Evolutionary conservation across 2,329 filamentous ascomycete species (phyloP), one percentile per base, ranked within the genome.

Genomic region (Blumeriella jaapii): DNA sequence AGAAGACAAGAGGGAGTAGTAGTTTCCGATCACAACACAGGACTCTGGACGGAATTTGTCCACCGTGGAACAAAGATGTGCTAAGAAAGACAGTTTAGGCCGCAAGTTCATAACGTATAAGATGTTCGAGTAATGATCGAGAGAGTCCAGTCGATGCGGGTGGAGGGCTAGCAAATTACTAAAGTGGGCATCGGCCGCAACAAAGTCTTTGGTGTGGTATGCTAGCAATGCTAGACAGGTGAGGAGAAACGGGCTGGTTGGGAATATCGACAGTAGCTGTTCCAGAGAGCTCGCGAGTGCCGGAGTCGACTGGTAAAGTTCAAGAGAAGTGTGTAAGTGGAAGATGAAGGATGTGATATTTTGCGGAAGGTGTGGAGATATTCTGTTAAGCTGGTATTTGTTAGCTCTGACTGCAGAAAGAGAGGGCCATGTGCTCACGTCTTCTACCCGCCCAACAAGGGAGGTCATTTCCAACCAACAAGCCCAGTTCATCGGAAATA

Each of bases 21-120:
- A 96, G 56, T 98, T 98, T 4, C 91, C 91, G 15, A 96, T 80
- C 0, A 96, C 89, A 35, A 93, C 93, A 54, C 91, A 96, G 0
- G 91, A 94, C 59, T 98, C 91, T 0, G 91, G 89, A 0, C 91
- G 79, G 60, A 98, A 98, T 52, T 89, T 93, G 65, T 98, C 91
- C 5, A 91, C 84, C 30, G 78, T 79, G 2, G 83, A 87, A 49
- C 91, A 93, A 8, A 95, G 67, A 52, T 95, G 87, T 0, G 91
- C 91, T 14, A 98, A 61, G 50, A 94, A 95, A 0, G 89, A 87
- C 14, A 98, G 68, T 54, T 94, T 93, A 0, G 91, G 85, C 7
- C 87, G 72, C 42, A 82, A 68, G 27, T 82, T 81, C 65, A 96
- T 80, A 18, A 98, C 89, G 55, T 95, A 96, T 10, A 98, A 72